A percentile compares a stretch with the other conserved stretches of the same genome.
Evolutionary conservation across 805 yeast species (phyloP).

Genomic region (Sugiyamaella valdiviana): DNA sequence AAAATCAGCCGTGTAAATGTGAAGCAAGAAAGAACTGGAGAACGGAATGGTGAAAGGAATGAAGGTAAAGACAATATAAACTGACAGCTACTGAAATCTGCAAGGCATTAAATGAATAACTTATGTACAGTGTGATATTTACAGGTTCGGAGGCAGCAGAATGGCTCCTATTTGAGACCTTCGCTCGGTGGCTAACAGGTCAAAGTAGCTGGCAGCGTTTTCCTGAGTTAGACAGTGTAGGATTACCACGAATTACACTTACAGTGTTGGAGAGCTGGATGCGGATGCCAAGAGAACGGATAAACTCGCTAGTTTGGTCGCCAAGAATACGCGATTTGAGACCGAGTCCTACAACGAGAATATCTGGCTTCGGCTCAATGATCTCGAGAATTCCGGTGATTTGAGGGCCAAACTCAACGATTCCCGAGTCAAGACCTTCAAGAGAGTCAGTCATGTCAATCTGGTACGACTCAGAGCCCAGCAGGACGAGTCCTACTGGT

Average conservation of each 20-base stretch:
- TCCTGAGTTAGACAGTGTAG: conserved; percentile 14
- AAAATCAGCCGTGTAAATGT: background rate
- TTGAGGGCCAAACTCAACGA: conserved; percentile 47
- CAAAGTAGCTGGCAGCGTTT: conserved; percentile 64
- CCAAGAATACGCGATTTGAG: conserved; percentile 55
- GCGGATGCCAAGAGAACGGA: conserved; percentile 60
- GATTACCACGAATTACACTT: conserved; percentile 9
- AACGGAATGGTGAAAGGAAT: no score
- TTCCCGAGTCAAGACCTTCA: conserved; percentile 45
- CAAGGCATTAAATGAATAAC: no score
- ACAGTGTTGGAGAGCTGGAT: conserved; percentile 60
- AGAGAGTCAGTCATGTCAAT: conserved; percentile 40
- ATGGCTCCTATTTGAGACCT: conserved; percentile 69
- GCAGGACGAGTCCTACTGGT: conserved; percentile 27
- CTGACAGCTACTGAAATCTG: no score
- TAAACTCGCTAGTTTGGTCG: conserved; percentile 43
- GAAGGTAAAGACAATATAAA: no score
- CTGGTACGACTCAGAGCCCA: conserved; percentile 52
- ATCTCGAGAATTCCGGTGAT: conserved; percentile 45
- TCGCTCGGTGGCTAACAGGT: conserved; percentile 72
- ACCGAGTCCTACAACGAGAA: conserved; percentile 68
- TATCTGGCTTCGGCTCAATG: conserved; percentile 71
- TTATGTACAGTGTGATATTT: conserved; percentile 11
- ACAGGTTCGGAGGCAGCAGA: conserved; percentile 61
- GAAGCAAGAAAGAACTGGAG: no score